phyloP scores from a whole-genome alignment of 495 filamentous ascomycete genomes.

The Penicillium bialowiezense region DNA sequence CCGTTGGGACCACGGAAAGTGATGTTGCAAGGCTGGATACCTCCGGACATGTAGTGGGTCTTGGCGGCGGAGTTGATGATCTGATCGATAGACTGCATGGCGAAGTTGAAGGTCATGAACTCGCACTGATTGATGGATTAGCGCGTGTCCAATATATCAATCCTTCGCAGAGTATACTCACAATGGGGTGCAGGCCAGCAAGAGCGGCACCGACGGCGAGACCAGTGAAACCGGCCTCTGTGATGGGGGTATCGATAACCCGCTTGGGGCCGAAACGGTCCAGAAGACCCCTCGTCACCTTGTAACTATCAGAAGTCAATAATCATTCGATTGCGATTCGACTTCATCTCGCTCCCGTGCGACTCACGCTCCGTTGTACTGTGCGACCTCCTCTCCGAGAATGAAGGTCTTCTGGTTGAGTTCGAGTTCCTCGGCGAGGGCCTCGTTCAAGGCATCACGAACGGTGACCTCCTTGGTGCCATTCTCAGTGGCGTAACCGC shows the following conservation, averaged over 20 bases:
- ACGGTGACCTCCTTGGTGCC: constrained; percentile 91
- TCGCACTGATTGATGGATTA: constrained; percentile 64
- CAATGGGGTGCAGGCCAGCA: constrained; percentile 88
- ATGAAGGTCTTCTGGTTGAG: constrained; percentile 90
- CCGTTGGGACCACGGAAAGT: constrained; percentile 99
- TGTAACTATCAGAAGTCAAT: constrained; percentile 59
- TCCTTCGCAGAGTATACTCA: constrained; percentile 60
- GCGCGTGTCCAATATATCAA: neutral
- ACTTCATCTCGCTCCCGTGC: neutral
- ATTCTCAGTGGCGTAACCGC: constrained; percentile 51
- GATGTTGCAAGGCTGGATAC: constrained; percentile 98
- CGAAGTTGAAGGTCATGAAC: constrained; percentile 99
- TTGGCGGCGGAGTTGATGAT: constrained; percentile 99
- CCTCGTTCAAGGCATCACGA: constrained; percentile 95
- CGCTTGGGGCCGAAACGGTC: constrained; percentile 97
- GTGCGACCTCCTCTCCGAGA: constrained; percentile 95
- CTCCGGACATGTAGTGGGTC: constrained; percentile 99
- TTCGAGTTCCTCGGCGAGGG: constrained; percentile 96
- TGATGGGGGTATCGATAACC: constrained; percentile 98
- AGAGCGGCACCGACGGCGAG: constrained; percentile 91
- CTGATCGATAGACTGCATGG: constrained; percentile 99
- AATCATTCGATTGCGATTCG: neutral
- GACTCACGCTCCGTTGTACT: constrained; percentile 92
- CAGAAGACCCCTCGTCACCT: constrained; percentile 94
- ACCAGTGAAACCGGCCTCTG: constrained; percentile 91